Conservation (phyloP, 2,329 filamentous ascomycete species). For the Nigrospora oryzae region DNA sequence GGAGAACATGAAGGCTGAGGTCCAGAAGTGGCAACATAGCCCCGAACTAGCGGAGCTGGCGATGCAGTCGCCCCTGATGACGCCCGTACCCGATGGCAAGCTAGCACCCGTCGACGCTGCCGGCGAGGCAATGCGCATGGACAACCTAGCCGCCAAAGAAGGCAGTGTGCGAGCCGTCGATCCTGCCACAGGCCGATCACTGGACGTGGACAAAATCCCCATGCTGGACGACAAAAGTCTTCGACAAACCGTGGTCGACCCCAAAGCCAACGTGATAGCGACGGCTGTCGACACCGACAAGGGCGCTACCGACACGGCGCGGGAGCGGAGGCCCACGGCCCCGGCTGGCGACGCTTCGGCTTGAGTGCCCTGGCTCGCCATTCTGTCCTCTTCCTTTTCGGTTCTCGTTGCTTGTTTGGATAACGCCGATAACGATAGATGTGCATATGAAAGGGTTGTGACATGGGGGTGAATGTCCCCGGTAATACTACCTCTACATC, state of each 20-base stretch:
- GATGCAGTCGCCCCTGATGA: slow-evolving; percentile 27
- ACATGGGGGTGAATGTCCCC: too few species aligned
- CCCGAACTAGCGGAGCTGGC: slow-evolving; percentile 31
- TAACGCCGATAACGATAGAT: too few species aligned
- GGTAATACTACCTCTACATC: too few species aligned
- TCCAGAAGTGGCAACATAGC: slow-evolving; percentile 74
- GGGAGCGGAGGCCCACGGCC: slow-evolving; percentile 33
- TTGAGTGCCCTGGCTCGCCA: too few species aligned
- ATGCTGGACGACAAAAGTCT: slow-evolving; percentile 38
- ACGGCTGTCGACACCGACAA: slow-evolving; percentile 25
- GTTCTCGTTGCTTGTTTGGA: too few species aligned
- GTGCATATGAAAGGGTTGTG: too few species aligned
- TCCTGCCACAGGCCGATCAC: slow-evolving; percentile 12
- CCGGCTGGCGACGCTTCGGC: neutral
- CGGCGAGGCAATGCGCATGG: slow-evolving; percentile 2
- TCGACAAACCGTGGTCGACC: neutral
- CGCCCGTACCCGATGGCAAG: slow-evolving; percentile 19
- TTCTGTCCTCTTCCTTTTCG: too few species aligned
- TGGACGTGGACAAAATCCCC: slow-evolving; percentile 47
- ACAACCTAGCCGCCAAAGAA: slow-evolving; percentile 8
- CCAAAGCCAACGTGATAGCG: neutral
- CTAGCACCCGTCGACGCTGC: slow-evolving; percentile 10
- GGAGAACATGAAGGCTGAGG: slow-evolving; percentile 79
- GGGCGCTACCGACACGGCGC: slow-evolving; percentile 33
- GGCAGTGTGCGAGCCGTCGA: slow-evolving; percentile 14